Conservation (phyloP, 805 yeast species). For the Alloascoidea hylecoeti region DNA sequence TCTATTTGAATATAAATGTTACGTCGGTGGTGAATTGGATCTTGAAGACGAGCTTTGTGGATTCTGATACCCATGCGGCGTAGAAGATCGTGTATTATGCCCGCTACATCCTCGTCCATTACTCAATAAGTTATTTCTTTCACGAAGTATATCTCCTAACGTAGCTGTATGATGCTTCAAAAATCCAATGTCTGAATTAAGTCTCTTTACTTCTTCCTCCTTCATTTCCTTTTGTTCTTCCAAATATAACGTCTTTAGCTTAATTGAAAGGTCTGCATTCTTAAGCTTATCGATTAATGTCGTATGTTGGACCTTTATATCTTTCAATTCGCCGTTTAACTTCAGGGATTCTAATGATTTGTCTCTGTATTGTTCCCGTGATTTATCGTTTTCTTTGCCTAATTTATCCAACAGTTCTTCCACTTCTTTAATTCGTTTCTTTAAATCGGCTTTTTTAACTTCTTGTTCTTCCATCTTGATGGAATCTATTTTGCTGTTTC, state of each 20-base stretch:
- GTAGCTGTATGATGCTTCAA: too few species aligned
- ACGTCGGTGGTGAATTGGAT: too few species aligned
- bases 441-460: neutral
- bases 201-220: neutral
- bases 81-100: too few species aligned
- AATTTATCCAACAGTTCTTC: neutral
- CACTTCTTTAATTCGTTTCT: neutral
- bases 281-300: neutral
- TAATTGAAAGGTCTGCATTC: neutral
- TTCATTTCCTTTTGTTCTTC: neutral
- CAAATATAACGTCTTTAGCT: neutral
- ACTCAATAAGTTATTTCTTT: too few species aligned
- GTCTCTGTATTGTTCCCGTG: neutral
- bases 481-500: neutral
- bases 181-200: neutral
- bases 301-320: neutral
- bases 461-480: neutral
- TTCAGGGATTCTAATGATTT: neutral
- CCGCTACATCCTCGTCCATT: too few species aligned
- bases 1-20: too few species aligned
- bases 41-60: too few species aligned
- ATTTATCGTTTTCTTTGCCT: neutral
- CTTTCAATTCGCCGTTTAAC: neutral
- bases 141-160: too few species aligned
- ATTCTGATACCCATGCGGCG: too few species aligned